These are phyloP conservation scores for Sapria himalayana DNA, from an alignment of 345 rosid species.

Conservation along the genomic window DNA sequence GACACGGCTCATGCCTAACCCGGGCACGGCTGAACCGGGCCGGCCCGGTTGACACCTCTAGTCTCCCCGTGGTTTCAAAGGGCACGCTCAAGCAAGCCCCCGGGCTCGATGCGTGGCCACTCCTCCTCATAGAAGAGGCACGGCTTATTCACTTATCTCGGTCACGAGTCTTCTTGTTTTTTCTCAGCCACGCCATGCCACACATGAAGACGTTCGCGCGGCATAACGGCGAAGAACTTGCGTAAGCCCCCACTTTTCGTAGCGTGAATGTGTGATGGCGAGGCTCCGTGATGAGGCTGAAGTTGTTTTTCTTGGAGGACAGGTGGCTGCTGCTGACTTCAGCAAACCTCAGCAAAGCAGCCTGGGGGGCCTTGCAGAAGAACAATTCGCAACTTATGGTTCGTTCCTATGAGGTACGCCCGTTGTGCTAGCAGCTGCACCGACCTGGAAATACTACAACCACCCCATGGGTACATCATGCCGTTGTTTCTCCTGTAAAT, in stretches of 20 bases:
- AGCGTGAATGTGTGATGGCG: too few relatives aligned
- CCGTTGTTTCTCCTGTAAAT: neutral
- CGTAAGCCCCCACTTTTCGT: conserved; percentile 30
- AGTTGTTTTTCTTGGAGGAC: conserved; percentile 10
- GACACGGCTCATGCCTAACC: too few relatives aligned
- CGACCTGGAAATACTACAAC: conserved; percentile 2
- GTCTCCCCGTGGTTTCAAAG: too few relatives aligned
- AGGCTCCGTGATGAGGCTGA: too few relatives aligned
- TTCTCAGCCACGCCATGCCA: conserved; percentile 81
- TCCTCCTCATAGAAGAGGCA: too few relatives aligned
- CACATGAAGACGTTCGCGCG: conserved; percentile 87
- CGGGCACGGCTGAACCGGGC: too few relatives aligned
- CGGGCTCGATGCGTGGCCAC: too few relatives aligned
- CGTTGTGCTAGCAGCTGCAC: neutral
- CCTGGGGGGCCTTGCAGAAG: conserved; percentile 95
- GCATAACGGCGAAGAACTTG: conserved; percentile 58
- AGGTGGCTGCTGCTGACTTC: conserved; percentile 89
- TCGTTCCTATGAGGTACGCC: conserved; percentile 74
- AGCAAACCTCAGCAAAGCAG: conserved; percentile 90
- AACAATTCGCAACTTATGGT: conserved; percentile 86
- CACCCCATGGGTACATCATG: neutral
- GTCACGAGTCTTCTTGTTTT: too few relatives aligned
- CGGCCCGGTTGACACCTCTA: too few relatives aligned
- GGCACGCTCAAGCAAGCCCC: too few relatives aligned
- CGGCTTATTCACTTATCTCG: too few relatives aligned